Base-by-base conservation (phyloP, 2,329 filamentous ascomycete species). In the Neonectria punicea region DNA sequence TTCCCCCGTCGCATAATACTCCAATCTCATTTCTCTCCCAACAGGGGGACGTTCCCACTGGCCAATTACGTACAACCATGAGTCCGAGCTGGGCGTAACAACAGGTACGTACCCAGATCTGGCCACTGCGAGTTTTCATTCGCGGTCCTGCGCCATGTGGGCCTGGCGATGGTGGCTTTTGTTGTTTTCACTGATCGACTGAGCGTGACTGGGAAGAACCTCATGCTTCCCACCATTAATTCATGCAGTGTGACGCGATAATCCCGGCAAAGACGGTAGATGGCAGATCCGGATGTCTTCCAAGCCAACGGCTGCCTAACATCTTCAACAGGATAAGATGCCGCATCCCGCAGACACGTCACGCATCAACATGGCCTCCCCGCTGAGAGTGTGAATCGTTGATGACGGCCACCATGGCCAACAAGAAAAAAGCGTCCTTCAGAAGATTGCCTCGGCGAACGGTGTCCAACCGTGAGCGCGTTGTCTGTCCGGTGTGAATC, bases 1-100 rank as follows among this genome's bases (percentile, higher is more conserved):
- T 56, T 43, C 20, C 50, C 36, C n/a, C 54, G 55, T 58, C 60
- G 69, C 69, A 72, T 70, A 50, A 66, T 58, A 44, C 58, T 64
- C 64, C 61, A 71, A 71, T 70, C 67, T 71, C 67, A 71, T 71
- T 71, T 71, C 69, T 57, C 67, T 63, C 22, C 30, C 67, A 54
- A 57, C 69, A 62, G 44, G 69, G 69, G 50, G 14, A 25, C 34
- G 36, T 39, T 53, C 58, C 25, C 16, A 11, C 30, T n/a, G 11
- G 2, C 53, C 53, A 56, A 56, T 56, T 46, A 56, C 39, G 25
- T 56, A 69, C 66, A 64, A 54, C 44, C 60, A 25, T 49, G 43
- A 68, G 44, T 11, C 53, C 50, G 32, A 65, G 30, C 68, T 58
- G 58, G 51, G 50, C 47, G 57, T 46, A 47, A 50, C 46, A 43